Conservation (phyloP, 176 grass and related monocot species). For the Avena insularis region DNA sequence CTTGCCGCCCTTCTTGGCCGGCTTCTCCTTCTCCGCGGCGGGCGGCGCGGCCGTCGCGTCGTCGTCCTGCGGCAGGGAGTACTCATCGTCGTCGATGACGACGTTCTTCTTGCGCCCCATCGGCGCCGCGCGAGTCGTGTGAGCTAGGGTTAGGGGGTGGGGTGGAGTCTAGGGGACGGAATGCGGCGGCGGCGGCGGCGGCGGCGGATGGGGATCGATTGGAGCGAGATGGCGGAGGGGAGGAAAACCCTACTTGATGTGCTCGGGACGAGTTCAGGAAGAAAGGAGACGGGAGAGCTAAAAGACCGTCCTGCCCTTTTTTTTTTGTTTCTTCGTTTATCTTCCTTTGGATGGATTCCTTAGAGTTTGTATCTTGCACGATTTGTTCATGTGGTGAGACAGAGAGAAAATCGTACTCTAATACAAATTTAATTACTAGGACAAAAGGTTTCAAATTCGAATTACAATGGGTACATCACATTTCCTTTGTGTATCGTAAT, state of each 20-base stretch:
- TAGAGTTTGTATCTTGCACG: background rate
- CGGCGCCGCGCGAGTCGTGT: background rate
- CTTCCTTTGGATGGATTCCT: background rate
- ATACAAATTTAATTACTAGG: no score
- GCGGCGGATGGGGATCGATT: slow-evolving; percentile 36
- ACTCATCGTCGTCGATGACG: slow-evolving; percentile 89
- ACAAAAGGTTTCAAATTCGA: no score
- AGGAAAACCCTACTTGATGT: slow-evolving; percentile 47
- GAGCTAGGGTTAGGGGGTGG: background rate
- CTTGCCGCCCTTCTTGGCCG: slow-evolving; percentile 55
- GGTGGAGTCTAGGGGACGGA: background rate
- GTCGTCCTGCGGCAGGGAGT: slow-evolving; percentile 74
- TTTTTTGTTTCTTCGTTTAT: background rate
- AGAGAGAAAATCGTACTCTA: no score
- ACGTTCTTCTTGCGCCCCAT: slow-evolving; percentile 99
- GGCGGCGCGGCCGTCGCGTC: slow-evolving; percentile 36
- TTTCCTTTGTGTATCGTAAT: no score
- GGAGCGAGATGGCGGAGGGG: background rate
- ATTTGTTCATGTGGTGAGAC: background rate
- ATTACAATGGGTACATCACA: no score
- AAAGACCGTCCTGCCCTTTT: background rate
- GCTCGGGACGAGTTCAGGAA: background rate
- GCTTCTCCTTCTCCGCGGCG: slow-evolving; percentile 47
- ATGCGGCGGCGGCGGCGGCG: slow-evolving; percentile 12
- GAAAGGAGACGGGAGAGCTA: background rate